A percentile compares a stretch with the other conserved stretches of the same genome.
These are phyloP conservation scores for Striga asiatica DNA, from an alignment of 257 asterid genomes.

Conservation along the genomic window DNA sequence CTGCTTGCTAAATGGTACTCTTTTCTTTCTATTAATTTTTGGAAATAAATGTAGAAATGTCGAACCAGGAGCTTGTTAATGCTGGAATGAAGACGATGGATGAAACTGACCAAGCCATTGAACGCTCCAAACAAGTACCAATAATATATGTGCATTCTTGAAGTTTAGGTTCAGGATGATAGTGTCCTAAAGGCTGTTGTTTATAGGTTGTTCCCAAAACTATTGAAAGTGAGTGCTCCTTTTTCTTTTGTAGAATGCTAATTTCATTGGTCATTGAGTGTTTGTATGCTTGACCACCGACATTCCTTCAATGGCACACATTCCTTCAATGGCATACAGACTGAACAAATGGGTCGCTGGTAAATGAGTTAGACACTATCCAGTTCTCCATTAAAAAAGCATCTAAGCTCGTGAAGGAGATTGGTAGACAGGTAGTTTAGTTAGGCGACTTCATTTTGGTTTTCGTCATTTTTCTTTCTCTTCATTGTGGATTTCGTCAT, in stretches of 20 bases:
- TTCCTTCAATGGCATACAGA: constrained; percentile 28
- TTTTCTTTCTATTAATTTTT: constrained; percentile 4
- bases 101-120: constrained; percentile 98
- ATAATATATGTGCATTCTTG: constrained; percentile 10
- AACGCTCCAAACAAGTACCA: constrained; percentile 93
- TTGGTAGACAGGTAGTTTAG: constrained; percentile 78
- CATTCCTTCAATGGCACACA: too few relatives aligned
- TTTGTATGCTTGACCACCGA: constrained; percentile 12
- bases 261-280: constrained; percentile 6
- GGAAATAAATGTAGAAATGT: constrained; percentile 57
- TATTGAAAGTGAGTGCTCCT: constrained; percentile 46
- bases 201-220: constrained; percentile 95
- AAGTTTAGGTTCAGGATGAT: constrained; percentile 1
- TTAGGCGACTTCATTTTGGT: not conserved
- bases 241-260: not conserved
- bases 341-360: constrained; percentile 99
- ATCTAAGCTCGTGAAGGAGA: constrained; percentile 95
- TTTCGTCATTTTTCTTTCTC: too few relatives aligned
- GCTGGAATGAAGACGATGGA: constrained; percentile 77
- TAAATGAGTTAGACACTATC: constrained; percentile 89
- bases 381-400: constrained; percentile 94
- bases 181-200: constrained; percentile 16
- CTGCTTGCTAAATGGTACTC: constrained; percentile 20
- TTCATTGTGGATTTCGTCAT: too few relatives aligned
- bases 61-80: constrained; percentile 85